Percentiles rank a stretch among this genome's conserved stretches.
Evolutionary conservation across 257 asterid species (phyloP).

Genomic region (Capsicum pubescens): DNA sequence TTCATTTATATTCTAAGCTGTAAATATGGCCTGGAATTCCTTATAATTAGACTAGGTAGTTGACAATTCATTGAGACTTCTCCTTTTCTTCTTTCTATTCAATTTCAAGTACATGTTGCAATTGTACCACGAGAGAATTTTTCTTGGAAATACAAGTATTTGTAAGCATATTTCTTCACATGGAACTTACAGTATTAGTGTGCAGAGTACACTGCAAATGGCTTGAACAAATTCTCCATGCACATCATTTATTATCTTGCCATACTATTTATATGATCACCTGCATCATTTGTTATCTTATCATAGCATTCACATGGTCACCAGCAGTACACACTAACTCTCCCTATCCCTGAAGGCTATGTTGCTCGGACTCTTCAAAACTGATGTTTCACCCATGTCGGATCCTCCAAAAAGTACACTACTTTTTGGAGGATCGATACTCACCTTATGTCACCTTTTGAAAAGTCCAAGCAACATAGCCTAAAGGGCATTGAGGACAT

Average conservation of each 20-base stretch:
- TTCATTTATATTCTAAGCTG: slow-evolving; percentile 24
- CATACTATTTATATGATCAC: background rate
- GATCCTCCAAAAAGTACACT: background rate
- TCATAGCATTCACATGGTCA: background rate
- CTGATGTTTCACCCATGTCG: background rate
- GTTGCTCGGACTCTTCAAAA: background rate
- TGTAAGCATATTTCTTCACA: background rate
- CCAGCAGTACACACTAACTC: background rate
- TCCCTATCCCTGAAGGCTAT: slow-evolving; percentile 8
- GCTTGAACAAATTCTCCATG: background rate
- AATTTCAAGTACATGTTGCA: background rate
- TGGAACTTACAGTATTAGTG: background rate
- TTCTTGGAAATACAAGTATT: background rate
- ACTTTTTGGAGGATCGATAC: background rate
- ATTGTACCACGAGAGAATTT: background rate
- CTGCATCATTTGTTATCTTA: background rate
- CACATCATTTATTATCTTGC: background rate
- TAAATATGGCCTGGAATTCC: background rate
- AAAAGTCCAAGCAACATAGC: background rate
- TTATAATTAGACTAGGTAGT: slow-evolving; percentile 16
- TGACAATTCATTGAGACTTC: slow-evolving; percentile 1
- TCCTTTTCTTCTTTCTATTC: background rate
- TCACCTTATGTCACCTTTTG: background rate
- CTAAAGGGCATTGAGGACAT: background rate
- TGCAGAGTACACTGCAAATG: background rate